Evolutionary conservation across 73 alveolate genomes (phyloP), one percentile per base, ranked within the genome.

Genomic region (Durusdinium trenchii): DNA sequence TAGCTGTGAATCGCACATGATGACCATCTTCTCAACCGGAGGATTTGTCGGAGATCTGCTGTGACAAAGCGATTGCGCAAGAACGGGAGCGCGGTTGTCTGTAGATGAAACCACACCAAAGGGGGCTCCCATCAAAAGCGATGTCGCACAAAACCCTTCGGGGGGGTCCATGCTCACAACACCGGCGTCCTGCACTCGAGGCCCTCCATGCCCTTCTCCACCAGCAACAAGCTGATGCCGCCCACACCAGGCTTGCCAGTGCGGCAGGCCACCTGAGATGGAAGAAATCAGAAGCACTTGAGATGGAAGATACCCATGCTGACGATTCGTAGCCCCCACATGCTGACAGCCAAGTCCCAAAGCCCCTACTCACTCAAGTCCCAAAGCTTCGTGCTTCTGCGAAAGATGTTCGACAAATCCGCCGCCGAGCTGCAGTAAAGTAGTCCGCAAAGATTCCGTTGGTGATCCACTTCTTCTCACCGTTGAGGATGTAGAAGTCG

Each of bases 211-310:
- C 83, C 96, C 60, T 75, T 69, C 82, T 69, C 89, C 26, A 92
- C 98, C 86, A 92, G 98, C 90, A 92, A 79, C 89, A 92, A 51
- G 79, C 91, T 71, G 79, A 71, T 47, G 18, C 98, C 91, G 12
- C 98, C 98, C 91, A 92, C 89, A 0, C 98, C 98, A 32, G 98
- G 91, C 90, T 92, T 92, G 81, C 98, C 98, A 6, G 98, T 73
- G 46, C 98, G 89, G 98, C 98, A 92, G 28, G 98, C 98, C 89
- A 92, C n/a, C n/a, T n/a, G n/a, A n/a, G n/a, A n/a, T n/a, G n/a
- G n/a, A n/a, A 60, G 16, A 16, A 16, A 60, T 60, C 73, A 16
- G 28, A 18, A 16, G 35, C 16, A 18, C 73, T 28, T 18, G 73
- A 60, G 35, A 60, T 60, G 73, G 73, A 60, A 60, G 16, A 16